Evolutionary conservation across 768 basidiomycete genomes (phyloP).

Genomic region (Suillus discolor): DNA sequence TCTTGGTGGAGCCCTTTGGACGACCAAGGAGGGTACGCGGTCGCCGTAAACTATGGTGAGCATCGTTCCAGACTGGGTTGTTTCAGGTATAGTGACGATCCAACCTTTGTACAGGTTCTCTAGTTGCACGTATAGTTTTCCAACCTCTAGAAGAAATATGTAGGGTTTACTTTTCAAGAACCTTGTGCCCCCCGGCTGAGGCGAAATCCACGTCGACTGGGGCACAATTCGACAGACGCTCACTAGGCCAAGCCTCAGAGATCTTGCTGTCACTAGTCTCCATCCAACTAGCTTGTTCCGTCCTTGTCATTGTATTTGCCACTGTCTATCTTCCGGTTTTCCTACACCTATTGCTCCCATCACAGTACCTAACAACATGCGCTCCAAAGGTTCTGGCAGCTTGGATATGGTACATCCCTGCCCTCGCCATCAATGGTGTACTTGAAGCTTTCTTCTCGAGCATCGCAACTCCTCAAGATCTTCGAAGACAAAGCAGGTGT

Average conservation of each 20-base stretch:
- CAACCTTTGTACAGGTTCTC: constrained; percentile 61
- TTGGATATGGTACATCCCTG: constrained; percentile 89
- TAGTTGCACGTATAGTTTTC: constrained; percentile 89
- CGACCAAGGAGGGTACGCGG: constrained; percentile 93
- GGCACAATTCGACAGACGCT: constrained; percentile 21
- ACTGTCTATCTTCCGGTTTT: constrained; percentile 74
- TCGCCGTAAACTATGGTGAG: constrained; percentile 94
- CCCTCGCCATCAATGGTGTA: constrained; percentile 87
- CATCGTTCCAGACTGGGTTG: constrained; percentile 5
- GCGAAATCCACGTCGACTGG: constrained; percentile 5
- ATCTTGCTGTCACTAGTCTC: constrained; percentile 64
- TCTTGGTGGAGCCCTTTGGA: constrained; percentile 80
- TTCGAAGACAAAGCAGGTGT: constrained; percentile 69
- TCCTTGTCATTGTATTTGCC: constrained; percentile 75
- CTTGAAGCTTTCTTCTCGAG: constrained; percentile 90
- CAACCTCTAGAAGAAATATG: constrained; percentile 95
- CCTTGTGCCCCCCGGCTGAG: constrained; percentile 36
- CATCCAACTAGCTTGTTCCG: constrained; percentile 63
- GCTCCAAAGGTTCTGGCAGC: constrained; percentile 76
- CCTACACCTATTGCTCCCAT: constrained; percentile 70
- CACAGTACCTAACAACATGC: constrained; percentile 70
- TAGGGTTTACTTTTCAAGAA: constrained; percentile 85
- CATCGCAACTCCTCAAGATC: constrained; percentile 65
- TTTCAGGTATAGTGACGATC: constrained; percentile 1
- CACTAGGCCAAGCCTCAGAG: constrained; percentile 41